A percentile compares a stretch with the other conserved stretches of the same genome.
These are phyloP conservation scores for Botrytis hyacinthi DNA, from an alignment of 2,329 filamentous ascomycete genomes.

Conservation along the genomic window DNA sequence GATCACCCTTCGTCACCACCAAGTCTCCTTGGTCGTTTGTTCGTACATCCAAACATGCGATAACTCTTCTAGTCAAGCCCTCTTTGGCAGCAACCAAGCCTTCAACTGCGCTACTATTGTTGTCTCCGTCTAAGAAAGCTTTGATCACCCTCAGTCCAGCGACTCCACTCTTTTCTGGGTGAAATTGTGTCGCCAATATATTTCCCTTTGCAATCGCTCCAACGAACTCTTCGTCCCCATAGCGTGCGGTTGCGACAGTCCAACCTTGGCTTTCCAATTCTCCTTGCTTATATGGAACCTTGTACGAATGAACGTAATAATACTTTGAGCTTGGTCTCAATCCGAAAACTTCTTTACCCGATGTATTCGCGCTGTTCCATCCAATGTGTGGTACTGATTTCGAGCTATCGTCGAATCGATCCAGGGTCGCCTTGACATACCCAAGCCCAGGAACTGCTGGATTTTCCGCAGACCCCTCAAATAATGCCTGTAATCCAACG, in stretches of 20 bases:
- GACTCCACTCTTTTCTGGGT: conserved; percentile 93
- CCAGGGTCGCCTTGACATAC: conserved; percentile 67
- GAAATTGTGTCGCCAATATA: conserved; percentile 90
- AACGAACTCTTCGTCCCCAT: conserved; percentile 86
- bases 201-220: conserved; percentile 85
- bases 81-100: conserved; percentile 44
- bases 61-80: conserved; percentile 86
- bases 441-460: conserved; percentile 69
- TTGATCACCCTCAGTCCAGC: conserved; percentile 81
- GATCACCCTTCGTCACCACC: conserved; percentile 97
- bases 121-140: conserved; percentile 76
- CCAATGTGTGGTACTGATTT: conserved; percentile 99
- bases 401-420: conserved; percentile 70
- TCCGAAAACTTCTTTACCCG: conserved; percentile 67
- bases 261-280: conserved; percentile 79
- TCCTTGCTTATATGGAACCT: conserved; percentile 70
- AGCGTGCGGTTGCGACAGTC: conserved; percentile 86
- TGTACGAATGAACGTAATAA: conserved; percentile 98
- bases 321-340: conserved; percentile 83
- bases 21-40: conserved; percentile 92
- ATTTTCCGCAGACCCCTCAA: conserved; percentile 81
- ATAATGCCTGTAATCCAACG: conserved; percentile 88
- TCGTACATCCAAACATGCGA: conserved; percentile 93
- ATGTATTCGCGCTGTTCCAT: conserved; percentile 86
- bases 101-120: conserved; percentile 38